Percentiles rank a stretch among this genome's conserved stretches.
Evolutionary conservation across 768 basidiomycete species (phyloP).

Genomic region (Macrolepiota fuliginosa): DNA sequence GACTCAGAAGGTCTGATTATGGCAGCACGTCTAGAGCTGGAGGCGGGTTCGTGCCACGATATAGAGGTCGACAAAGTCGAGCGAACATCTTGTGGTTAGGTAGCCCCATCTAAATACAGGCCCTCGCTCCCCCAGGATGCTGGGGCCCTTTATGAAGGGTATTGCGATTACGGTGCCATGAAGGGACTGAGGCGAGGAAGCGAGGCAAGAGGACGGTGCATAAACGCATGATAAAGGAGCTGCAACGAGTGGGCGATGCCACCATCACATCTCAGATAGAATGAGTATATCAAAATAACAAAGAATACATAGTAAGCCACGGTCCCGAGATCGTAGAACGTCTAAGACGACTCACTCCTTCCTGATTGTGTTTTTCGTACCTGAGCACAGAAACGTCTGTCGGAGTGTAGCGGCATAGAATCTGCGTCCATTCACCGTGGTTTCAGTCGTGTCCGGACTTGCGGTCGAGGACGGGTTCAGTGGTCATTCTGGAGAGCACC

Average conservation of each 20-base stretch:
- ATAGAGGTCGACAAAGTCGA: slow-evolving; percentile 91
- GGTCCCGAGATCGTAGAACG: neutral
- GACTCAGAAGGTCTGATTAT: slow-evolving; percentile 82
- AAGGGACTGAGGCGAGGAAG: neutral
- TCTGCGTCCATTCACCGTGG: slow-evolving; percentile 94
- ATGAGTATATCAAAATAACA: slow-evolving; percentile 44
- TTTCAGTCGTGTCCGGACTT: slow-evolving; percentile 71
- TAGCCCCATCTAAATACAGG: neutral
- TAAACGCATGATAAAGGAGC: slow-evolving; percentile 69
- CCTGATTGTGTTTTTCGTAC: slow-evolving; percentile 95
- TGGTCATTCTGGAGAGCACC: slow-evolving; percentile 95
- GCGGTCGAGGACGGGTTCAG: slow-evolving; percentile 84
- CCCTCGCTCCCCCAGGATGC: neutral
- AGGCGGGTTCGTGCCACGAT: slow-evolving; percentile 76
- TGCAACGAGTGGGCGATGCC: slow-evolving; percentile 69
- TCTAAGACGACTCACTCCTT: slow-evolving; percentile 65
- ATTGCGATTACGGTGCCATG: neutral
- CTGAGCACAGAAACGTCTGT: slow-evolving; percentile 89
- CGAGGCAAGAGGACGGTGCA: slow-evolving; percentile 47
- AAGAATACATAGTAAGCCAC: slow-evolving; percentile 9
- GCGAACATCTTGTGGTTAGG: slow-evolving; percentile 27
- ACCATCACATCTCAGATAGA: slow-evolving; percentile 84
- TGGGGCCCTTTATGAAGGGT: slow-evolving; percentile 1
- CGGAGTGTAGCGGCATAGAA: slow-evolving; percentile 76
- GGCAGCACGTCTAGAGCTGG: slow-evolving; percentile 79